These are phyloP conservation scores for Verticillium zaregamsianum DNA, from an alignment of 2,329 filamentous ascomycete genomes.

Conservation along the genomic window DNA sequence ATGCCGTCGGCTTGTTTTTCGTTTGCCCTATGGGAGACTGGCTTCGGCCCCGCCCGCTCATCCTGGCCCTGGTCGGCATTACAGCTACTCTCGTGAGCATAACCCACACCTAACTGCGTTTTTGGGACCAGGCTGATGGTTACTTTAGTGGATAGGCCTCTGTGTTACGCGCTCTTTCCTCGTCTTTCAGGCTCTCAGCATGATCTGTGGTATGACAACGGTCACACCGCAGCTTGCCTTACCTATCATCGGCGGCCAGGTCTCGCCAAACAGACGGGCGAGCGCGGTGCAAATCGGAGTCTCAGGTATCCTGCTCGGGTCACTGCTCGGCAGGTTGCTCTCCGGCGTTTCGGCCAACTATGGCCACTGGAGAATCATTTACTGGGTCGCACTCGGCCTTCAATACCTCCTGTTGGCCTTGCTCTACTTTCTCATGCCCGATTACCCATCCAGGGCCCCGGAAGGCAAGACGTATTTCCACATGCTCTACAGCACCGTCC, in stretches of 20 bases:
- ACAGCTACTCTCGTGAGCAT: constrained; percentile 56
- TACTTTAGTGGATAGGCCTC: constrained; percentile 57
- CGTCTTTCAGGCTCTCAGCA: constrained; percentile 65
- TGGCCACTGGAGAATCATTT: constrained; percentile 69
- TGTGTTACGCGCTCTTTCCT: constrained; percentile 62
- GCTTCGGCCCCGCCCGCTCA: constrained; percentile 63
- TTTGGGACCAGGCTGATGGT: neutral
- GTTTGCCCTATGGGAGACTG: constrained; percentile 72
- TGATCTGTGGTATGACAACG: constrained; percentile 66
- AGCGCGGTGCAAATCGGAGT: constrained; percentile 69
- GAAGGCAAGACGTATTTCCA: constrained; percentile 59
- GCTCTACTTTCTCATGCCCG: constrained; percentile 71
- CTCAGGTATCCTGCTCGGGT: constrained; percentile 68
- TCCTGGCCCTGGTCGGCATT: constrained; percentile 61
- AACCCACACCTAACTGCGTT: constrained; percentile 28
- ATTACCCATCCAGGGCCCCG: constrained; percentile 72
- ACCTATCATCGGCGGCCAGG: constrained; percentile 73
- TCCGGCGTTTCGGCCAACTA: constrained; percentile 71
- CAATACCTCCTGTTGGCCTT: constrained; percentile 63
- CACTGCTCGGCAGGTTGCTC: constrained; percentile 70
- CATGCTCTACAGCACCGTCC: constrained; percentile 60
- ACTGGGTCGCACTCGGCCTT: constrained; percentile 70
- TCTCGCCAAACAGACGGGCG: constrained; percentile 63
- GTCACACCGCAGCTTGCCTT: constrained; percentile 79
- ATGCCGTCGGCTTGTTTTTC: constrained; percentile 68